A percentile compares a stretch with the other conserved stretches of the same genome.
Conservation (phyloP, 2,329 filamentous ascomycete genomes). For the Pseudocercospora pini-densiflorae region DNA sequence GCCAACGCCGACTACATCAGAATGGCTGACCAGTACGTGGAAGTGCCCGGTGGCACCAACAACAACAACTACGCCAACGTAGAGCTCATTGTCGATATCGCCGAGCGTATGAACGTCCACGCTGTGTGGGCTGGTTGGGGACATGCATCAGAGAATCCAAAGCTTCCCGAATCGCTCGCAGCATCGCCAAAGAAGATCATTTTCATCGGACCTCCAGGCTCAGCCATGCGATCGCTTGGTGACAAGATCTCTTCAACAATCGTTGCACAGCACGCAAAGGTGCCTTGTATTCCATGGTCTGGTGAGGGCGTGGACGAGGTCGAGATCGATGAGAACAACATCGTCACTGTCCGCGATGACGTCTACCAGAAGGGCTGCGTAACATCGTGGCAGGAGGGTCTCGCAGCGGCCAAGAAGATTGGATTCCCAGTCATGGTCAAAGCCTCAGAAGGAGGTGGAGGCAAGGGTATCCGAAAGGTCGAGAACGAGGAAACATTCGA, state of each 20-base stretch:
- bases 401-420: constrained; percentile 83
- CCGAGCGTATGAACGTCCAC: constrained; percentile 97
- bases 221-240: constrained; percentile 97
- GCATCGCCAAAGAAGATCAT: constrained; percentile 98
- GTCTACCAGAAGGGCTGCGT: constrained; percentile 92
- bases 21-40: constrained; percentile 99
- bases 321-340: constrained; percentile 75
- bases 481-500: constrained; percentile 82
- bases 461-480: constrained; percentile 98
- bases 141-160: constrained; percentile 98
- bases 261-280: constrained; percentile 93
- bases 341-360: constrained; percentile 88
- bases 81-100: constrained; percentile 97
- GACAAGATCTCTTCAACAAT: constrained; percentile 99
- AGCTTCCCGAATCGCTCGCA: constrained; percentile 92
- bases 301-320: constrained; percentile 89
- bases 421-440: constrained; percentile 99
- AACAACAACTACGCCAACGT: constrained; percentile 99
- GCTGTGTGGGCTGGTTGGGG: constrained; percentile 99
- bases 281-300: constrained; percentile 99
- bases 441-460: constrained; percentile 98
- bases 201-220: constrained; percentile 97
- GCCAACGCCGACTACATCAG: constrained; percentile 99
- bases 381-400: constrained; percentile 84
- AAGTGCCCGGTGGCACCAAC: constrained; percentile 97